Evolutionary conservation across 306 rosid species (phyloP).

Genomic region (Dicorynia guianensis): DNA sequence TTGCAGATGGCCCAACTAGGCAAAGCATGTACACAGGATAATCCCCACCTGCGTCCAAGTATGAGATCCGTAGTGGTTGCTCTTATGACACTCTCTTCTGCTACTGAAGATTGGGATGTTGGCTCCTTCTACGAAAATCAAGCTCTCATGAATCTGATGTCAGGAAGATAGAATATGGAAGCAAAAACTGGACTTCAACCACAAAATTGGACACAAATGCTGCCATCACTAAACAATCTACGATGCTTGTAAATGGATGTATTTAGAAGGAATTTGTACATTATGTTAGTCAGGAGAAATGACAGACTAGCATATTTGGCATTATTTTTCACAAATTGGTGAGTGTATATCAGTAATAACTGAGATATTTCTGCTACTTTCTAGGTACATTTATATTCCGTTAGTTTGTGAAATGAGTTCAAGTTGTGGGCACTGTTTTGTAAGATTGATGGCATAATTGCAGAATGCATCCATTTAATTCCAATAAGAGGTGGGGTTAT

Average conservation of each 20-base stretch:
- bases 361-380: not conserved
- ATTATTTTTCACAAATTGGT: not conserved
- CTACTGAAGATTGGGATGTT: constrained; percentile 82
- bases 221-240: too few relatives aligned
- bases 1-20: constrained; percentile 86
- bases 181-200: too few relatives aligned
- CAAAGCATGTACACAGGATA: constrained; percentile 72
- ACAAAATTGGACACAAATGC: too few relatives aligned
- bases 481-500: too few relatives aligned
- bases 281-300: not conserved
- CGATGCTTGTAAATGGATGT: too few relatives aligned
- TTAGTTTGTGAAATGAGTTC: not conserved
- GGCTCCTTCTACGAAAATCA: constrained; percentile 75
- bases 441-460: not conserved
- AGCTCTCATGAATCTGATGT: constrained; percentile 65
- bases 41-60: constrained; percentile 75
- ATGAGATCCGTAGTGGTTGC: constrained; percentile 92
- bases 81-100: constrained; percentile 74
- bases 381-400: not conserved
- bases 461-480: not conserved
- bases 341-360: not conserved
- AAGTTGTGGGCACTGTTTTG: not conserved
- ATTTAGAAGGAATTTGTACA: too few relatives aligned
- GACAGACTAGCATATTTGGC: not conserved
- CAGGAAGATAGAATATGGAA: constrained; percentile 60